These are phyloP conservation scores for Salicornia ramosissima DNA, from an alignment of 148 eudicot genomes.

Conservation along the genomic window DNA sequence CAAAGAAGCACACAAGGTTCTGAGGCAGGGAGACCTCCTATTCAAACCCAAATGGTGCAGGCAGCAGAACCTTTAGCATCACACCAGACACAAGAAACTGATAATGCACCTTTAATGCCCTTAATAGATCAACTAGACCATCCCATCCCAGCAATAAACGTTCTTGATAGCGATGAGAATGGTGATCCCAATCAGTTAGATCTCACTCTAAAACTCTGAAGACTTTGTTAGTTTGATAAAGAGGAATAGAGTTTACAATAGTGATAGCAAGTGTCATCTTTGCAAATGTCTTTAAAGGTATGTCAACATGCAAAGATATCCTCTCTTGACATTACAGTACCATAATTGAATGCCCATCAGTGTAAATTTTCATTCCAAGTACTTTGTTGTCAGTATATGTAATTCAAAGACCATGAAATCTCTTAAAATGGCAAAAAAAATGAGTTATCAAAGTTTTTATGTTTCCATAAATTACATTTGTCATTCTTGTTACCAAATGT, in stretches of 20 bases:
- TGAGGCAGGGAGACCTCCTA: slow-evolving; percentile 9
- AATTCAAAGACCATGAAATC: not conserved
- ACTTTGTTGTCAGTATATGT: not conserved
- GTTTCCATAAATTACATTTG: slow-evolving; percentile 4
- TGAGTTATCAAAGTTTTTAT: not conserved
- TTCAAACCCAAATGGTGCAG: slow-evolving; percentile 15
- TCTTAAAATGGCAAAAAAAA: not conserved
- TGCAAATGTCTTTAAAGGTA: not conserved
- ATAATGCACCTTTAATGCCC: slow-evolving; percentile 13
- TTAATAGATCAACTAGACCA: slow-evolving; percentile 22
- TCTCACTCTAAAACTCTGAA: slow-evolving; percentile 25
- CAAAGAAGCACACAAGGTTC: slow-evolving; percentile 10
- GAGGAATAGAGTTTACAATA: not conserved
- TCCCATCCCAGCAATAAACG: slow-evolving; percentile 25
- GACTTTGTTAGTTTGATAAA: not conserved
- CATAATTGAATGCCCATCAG: slow-evolving; percentile 3
- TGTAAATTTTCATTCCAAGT: not conserved
- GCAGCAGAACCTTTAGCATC: slow-evolving; percentile 13
- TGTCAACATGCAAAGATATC: slow-evolving; percentile 4
- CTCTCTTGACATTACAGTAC: not conserved
- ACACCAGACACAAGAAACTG: not conserved
- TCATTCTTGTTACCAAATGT: not conserved
- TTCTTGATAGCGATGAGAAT: slow-evolving; percentile 18
- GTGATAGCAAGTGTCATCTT: not conserved
- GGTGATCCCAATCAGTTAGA: slow-evolving; percentile 12